Percentiles rank a stretch among this genome's conserved stretches.
Evolutionary conservation across 805 yeast species (phyloP).

Genomic region (Torulaspora franciscae): DNA sequence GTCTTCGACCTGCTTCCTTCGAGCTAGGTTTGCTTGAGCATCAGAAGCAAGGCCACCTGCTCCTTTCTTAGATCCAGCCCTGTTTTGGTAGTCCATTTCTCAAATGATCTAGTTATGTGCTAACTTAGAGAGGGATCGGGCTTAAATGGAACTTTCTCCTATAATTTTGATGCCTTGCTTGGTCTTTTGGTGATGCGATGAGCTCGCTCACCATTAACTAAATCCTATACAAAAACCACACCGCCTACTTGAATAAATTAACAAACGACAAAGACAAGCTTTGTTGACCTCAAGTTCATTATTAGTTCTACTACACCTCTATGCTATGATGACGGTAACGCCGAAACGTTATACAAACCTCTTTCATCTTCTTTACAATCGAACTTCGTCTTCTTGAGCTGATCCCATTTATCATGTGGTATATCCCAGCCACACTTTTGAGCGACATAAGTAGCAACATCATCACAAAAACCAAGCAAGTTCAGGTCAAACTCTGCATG

Average conservation of each 20-base stretch:
- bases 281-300: background rate
- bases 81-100: conserved; percentile 77
- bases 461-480: conserved; percentile 78
- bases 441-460: conserved; percentile 62
- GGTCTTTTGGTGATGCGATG: background rate
- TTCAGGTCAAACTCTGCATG: conserved; percentile 78
- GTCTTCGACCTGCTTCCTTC: conserved; percentile 62
- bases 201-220: background rate
- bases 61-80: conserved; percentile 89
- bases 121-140: background rate
- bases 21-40: conserved; percentile 62
- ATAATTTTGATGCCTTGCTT: background rate
- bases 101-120: background rate
- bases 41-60: conserved; percentile 83
- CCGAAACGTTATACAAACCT: conserved; percentile 31
- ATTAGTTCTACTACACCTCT: background rate
- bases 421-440: conserved; percentile 57
- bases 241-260: background rate
- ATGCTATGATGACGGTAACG: conserved; percentile 6
- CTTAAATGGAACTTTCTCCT: background rate
- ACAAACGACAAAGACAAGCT: background rate
- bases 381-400: conserved; percentile 24
- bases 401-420: conserved; percentile 47
- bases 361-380: conserved; percentile 25
- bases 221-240: background rate